Conservation (phyloP, 257 asterid species). For the Cinchona pubescens region DNA sequence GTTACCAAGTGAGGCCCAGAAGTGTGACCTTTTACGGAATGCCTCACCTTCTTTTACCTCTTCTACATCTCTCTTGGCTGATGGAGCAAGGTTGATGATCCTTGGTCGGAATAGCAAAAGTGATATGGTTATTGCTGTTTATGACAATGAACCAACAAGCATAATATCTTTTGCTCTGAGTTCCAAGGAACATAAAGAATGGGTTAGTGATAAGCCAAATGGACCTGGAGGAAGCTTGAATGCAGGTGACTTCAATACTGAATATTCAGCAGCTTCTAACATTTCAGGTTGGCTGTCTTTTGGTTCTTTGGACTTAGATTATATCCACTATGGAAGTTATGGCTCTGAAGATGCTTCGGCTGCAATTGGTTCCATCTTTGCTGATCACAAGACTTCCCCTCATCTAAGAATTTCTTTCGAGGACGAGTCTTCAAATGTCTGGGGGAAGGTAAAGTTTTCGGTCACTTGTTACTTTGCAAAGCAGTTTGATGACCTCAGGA, state of each 20-base stretch:
- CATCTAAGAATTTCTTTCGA: slow-evolving; percentile 72
- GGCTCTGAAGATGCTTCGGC: slow-evolving; percentile 54
- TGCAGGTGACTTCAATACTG: slow-evolving; percentile 32
- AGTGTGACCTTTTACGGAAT: slow-evolving; percentile 31
- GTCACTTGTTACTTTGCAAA: slow-evolving; percentile 82
- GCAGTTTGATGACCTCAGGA: slow-evolving; percentile 74
- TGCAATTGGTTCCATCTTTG: slow-evolving; percentile 31
- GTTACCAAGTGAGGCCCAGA: slow-evolving; percentile 52
- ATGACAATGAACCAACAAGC: slow-evolving; percentile 89
- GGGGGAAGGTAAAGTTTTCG: slow-evolving; percentile 66
- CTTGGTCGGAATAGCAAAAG: slow-evolving; percentile 41
- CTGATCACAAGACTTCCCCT: slow-evolving; percentile 58
- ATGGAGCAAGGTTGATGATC: slow-evolving; percentile 76
- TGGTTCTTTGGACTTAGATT: slow-evolving; percentile 62
- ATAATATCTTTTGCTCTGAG: slow-evolving; percentile 72
- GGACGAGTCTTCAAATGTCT: slow-evolving; percentile 46
- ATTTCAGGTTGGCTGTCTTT: slow-evolving; percentile 67
- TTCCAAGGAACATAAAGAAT: slow-evolving; percentile 60
- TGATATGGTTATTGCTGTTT: slow-evolving; percentile 54
- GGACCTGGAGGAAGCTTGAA: slow-evolving; percentile 36
- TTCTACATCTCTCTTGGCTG: slow-evolving; percentile 52
- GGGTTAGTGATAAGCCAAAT: slow-evolving; percentile 42
- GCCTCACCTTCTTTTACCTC: slow-evolving; percentile 51
- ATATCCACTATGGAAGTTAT: slow-evolving; percentile 48
- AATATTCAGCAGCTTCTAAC: slow-evolving; percentile 43